Conservation (phyloP, 257 asterid genomes). For the Coffea eugenioides region DNA sequence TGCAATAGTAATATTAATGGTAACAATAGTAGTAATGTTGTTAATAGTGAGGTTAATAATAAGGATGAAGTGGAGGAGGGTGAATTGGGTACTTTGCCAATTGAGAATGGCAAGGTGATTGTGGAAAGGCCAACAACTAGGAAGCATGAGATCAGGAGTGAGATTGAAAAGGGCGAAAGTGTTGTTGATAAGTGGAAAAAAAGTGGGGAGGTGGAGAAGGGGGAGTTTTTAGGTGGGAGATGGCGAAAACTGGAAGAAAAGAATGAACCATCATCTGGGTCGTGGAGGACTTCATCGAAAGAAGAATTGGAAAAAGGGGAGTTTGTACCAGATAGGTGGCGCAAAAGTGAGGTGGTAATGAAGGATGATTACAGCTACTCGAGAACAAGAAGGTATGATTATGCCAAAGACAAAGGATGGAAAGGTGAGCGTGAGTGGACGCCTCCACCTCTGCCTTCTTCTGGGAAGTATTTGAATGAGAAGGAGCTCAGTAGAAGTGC, state of each 20-base stretch:
- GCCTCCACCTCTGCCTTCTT: constrained; percentile 58
- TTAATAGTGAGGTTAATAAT: constrained; percentile 34
- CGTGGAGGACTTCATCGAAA: constrained; percentile 13
- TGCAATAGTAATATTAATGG: constrained; percentile 12
- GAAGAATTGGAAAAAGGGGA: constrained; percentile 75
- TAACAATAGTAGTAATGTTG: constrained; percentile 10
- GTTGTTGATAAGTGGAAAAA: constrained; percentile 58
- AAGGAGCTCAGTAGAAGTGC: constrained; percentile 69
- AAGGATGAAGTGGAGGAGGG: constrained; percentile 97
- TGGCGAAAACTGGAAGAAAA: constrained; percentile 36
- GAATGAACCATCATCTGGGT: constrained; percentile 22
- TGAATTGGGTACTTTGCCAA: constrained; percentile 84
- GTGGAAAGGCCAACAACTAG: constrained; percentile 45
- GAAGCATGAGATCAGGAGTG: constrained; percentile 67
- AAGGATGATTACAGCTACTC: constrained; percentile 62
- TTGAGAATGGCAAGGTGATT: constrained; percentile 60
- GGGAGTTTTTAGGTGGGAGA: constrained; percentile 24
- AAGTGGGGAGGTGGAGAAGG: constrained; percentile 38
- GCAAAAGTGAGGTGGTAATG: constrained; percentile 41
- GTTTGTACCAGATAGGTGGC: constrained; percentile 73
- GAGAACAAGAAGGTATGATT: constrained; percentile 65
- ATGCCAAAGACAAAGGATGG: constrained; percentile 58
- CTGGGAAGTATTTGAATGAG: constrained; percentile 64
- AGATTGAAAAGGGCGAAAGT: constrained; percentile 70
- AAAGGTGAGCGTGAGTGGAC: constrained; percentile 62